Percentiles rank a stretch among this genome's conserved stretches.
These are phyloP conservation scores for Hypoxylon sp. DNA, from an alignment of 2,329 filamentous ascomycete species.

Conservation along the genomic window DNA sequence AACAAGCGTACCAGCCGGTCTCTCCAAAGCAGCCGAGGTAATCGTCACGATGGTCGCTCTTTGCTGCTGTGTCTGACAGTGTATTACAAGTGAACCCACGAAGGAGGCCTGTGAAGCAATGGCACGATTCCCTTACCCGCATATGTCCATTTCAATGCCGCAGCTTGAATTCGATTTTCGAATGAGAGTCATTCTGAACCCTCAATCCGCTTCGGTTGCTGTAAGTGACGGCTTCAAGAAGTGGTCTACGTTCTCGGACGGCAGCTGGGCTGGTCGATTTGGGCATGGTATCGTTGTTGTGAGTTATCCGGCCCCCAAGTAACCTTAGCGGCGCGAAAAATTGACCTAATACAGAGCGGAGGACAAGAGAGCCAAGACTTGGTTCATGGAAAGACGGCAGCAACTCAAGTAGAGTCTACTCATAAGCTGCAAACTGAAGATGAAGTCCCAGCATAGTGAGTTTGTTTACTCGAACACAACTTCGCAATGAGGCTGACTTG, in stretches of 20 bases:
- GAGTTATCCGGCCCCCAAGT: constrained; percentile 19
- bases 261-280: constrained; percentile 51
- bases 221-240: constrained; percentile 49
- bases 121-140: constrained; percentile 46
- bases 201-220: constrained; percentile 50
- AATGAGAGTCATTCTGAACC: constrained; percentile 49
- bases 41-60: neutral
- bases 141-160: constrained; percentile 49
- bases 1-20: constrained; percentile 20
- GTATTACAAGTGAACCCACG: constrained; percentile 23
- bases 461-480: neutral
- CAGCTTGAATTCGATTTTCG: constrained; percentile 51
- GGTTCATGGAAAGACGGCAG: constrained; percentile 42
- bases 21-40: constrained; percentile 21
- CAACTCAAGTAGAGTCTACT: constrained; percentile 50
- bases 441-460: constrained; percentile 51
- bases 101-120: constrained; percentile 29
- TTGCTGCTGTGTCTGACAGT: constrained; percentile 23
- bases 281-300: constrained; percentile 50
- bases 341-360: constrained; percentile 46
- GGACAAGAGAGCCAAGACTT: constrained; percentile 51
- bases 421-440: constrained; percentile 50
- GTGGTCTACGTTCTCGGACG: constrained; percentile 50
- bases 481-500: constrained; percentile 1
- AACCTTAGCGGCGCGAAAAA: neutral